Evolutionary conservation across 2,329 filamentous ascomycete genomes (phyloP).

Genomic region (Botrytis fragariae): DNA sequence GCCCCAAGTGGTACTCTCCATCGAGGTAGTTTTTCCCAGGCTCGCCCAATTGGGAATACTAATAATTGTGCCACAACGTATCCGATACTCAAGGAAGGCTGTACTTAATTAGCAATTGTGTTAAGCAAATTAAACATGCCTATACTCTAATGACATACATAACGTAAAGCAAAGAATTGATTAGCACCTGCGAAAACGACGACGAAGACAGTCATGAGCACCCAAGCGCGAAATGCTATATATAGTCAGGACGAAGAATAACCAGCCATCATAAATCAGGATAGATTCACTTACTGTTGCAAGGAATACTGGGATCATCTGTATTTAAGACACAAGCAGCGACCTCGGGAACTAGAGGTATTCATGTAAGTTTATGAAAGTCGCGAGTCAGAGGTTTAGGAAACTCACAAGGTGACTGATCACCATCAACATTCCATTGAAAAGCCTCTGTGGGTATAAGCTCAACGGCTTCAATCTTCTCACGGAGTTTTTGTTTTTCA

Average conservation of each 20-base stretch:
- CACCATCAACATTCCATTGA: slow-evolving; percentile 2
- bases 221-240: slow-evolving; percentile 56
- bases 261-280: neutral
- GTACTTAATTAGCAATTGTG: neutral
- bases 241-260: neutral
- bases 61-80: slow-evolving; percentile 30
- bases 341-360: neutral
- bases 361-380: neutral
- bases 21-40: slow-evolving; percentile 47
- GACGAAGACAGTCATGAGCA: slow-evolving; percentile 49
- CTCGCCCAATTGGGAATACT: slow-evolving; percentile 50
- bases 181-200: slow-evolving; percentile 23
- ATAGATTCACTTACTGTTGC: neutral
- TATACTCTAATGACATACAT: neutral
- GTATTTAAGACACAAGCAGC: slow-evolving; percentile 2
- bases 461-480: slow-evolving; percentile 1
- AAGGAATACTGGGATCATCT: slow-evolving; percentile 1
- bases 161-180: slow-evolving; percentile 28
- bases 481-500: neutral
- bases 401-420: slow-evolving; percentile 8
- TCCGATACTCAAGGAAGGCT: slow-evolving; percentile 26
- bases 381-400: neutral
- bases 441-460: slow-evolving; percentile 4
- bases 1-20: slow-evolving; percentile 47
- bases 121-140: neutral